Evolutionary conservation across 1,284 basidiomycete genomes (phyloP).

Genomic region (Cryptococcus sp.): DNA sequence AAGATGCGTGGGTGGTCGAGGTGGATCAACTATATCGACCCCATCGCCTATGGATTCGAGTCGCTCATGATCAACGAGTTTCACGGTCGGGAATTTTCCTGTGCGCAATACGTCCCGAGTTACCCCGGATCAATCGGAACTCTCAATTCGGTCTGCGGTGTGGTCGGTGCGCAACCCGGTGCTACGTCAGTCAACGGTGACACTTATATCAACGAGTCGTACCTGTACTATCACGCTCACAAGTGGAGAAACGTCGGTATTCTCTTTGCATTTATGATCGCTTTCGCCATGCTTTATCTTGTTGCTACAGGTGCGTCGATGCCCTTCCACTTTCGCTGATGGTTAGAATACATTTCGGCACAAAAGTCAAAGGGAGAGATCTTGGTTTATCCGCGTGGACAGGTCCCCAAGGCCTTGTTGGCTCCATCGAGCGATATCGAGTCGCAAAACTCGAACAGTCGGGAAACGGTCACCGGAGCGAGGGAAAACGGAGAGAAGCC

Average conservation of each 20-base stretch:
- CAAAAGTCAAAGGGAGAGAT: constrained; percentile 52
- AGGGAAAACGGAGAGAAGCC: constrained; percentile 16
- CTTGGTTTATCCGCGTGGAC: constrained; percentile 49
- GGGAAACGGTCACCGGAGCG: constrained; percentile 12
- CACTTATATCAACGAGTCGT: constrained; percentile 57
- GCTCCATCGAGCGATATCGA: constrained; percentile 22
- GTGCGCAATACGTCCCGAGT: constrained; percentile 39
- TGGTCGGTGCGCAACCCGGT: constrained; percentile 47
- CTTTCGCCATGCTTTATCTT: constrained; percentile 52
- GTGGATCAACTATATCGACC: constrained; percentile 52
- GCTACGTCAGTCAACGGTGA: constrained; percentile 47
- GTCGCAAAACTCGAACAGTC: constrained; percentile 9
- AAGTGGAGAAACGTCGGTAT: constrained; percentile 65
- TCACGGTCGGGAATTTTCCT: constrained; percentile 37
- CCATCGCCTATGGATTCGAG: constrained; percentile 48
- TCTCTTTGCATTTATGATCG: constrained; percentile 53
- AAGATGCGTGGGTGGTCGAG: constrained; percentile 49
- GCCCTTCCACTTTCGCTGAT: background rate
- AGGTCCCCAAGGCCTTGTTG: constrained; percentile 37
- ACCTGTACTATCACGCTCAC: constrained; percentile 57
- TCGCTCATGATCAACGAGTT: constrained; percentile 53
- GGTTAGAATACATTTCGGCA: constrained; percentile 48
- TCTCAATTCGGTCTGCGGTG: constrained; percentile 44
- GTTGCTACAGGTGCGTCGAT: constrained; percentile 47
- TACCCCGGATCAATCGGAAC: constrained; percentile 30